Evolutionary conservation across 1,284 basidiomycete species (phyloP).

Genomic region (Pseudozyma pruni): DNA sequence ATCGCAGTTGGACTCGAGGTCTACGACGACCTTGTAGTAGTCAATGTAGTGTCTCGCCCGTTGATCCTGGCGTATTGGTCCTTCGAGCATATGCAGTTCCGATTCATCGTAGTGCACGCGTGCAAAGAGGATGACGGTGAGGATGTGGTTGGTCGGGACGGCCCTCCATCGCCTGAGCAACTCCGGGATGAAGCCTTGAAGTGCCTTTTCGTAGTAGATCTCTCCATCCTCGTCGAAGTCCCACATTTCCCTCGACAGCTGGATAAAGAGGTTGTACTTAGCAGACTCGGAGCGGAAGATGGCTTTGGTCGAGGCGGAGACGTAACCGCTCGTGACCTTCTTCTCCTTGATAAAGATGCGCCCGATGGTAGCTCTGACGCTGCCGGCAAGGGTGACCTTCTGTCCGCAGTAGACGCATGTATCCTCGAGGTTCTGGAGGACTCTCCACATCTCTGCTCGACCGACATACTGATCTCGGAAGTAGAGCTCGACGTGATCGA

Average conservation of each 20-base stretch:
- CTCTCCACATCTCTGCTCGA: constrained; percentile 67
- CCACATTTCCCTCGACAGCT: constrained; percentile 95
- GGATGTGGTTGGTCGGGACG: constrained; percentile 85
- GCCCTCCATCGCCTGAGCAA: constrained; percentile 71
- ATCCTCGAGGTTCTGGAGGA: constrained; percentile 60
- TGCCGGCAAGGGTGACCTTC: constrained; percentile 59
- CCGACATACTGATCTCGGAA: constrained; percentile 67
- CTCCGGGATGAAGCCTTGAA: constrained; percentile 73
- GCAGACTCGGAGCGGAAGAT: constrained; percentile 88
- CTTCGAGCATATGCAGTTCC: constrained; percentile 63
- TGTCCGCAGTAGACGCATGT: constrained; percentile 67
- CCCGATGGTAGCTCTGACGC: constrained; percentile 64
- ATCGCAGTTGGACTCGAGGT: constrained; percentile 85
- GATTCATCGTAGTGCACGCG: constrained; percentile 86
- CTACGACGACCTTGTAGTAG: constrained; percentile 83
- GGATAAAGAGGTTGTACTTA: constrained; percentile 84
- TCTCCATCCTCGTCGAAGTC: constrained; percentile 93
- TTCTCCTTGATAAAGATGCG: constrained; percentile 64
- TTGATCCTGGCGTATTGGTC: constrained; percentile 77
- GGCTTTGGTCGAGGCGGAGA: constrained; percentile 84
- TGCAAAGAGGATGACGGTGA: constrained; percentile 93
- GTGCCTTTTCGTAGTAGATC: constrained; percentile 89
- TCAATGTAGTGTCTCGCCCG: constrained; percentile 89
- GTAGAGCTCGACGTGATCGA: constrained; percentile 67
- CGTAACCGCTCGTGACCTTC: constrained; percentile 76